Percentiles rank a stretch among this genome's conserved stretches.
Evolutionary conservation across 306 rosid genomes (phyloP).

Genomic region (Rosa rugosa): DNA sequence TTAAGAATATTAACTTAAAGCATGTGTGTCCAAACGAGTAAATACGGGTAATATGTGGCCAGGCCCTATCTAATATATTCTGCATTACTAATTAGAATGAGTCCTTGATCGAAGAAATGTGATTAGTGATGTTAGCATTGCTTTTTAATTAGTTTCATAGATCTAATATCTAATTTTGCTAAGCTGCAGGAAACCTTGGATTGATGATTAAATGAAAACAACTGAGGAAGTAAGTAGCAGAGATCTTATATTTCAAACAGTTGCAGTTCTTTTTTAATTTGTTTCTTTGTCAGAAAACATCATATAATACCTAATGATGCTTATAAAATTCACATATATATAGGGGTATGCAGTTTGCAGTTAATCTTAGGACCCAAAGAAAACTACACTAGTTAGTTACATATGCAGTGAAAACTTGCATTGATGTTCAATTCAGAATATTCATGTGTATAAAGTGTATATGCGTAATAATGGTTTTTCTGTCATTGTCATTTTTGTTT

Average conservation of each 20-base stretch:
- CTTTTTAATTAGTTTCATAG: too few species aligned
- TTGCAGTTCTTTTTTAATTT: not conserved
- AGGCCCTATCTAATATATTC: too few species aligned
- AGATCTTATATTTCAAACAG: not conserved
- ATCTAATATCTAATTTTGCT: not conserved
- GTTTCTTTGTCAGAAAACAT: not conserved
- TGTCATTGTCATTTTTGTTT: slow-evolving; percentile 8
- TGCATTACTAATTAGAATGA: too few species aligned
- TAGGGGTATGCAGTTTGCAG: not conserved
- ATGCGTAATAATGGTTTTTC: not conserved
- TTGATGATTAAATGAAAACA: not conserved
- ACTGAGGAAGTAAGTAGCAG: too few species aligned
- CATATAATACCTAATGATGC: not conserved
- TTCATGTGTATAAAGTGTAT: not conserved
- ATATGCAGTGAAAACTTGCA: not conserved
- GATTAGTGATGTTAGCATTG: too few species aligned
- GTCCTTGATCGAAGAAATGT: too few species aligned
- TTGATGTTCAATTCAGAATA: not conserved
- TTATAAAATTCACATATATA: not conserved
- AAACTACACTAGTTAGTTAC: not conserved
- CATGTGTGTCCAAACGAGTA: too few species aligned
- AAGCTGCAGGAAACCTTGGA: not conserved
- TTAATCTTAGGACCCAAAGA: not conserved
- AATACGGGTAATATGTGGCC: too few species aligned
- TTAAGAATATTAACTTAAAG: too few species aligned